Evolutionary conservation across 2,329 filamentous ascomycete genomes (phyloP), one percentile per base, ranked within the genome.

Genomic region (Phaeosphaeriaceae sp.): DNA sequence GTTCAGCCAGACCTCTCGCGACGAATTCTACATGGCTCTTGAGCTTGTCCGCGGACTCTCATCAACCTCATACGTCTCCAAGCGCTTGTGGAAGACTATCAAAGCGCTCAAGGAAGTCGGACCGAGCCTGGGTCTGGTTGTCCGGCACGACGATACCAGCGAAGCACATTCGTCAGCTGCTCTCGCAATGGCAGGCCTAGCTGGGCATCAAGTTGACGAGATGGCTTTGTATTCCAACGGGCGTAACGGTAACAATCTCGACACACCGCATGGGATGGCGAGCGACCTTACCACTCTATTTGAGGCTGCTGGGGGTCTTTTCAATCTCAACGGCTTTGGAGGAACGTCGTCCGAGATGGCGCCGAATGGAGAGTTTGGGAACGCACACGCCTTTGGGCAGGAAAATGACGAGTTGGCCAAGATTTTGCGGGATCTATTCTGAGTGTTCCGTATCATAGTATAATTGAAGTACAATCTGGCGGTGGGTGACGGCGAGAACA

Each of bases 21-120:
- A 91, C 47, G 91, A 94, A 75, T 94, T 94, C 71, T 92, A 93
- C 79, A 88, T 91, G 83, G 90, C 89, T 0, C 84, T 94, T 0
- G 89, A 92, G 54, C 81, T 94, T 2, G 86, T 94, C 42, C 89
- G 91, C 61, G 89, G 90, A 55, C 83, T 94, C 55, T 91, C 88
- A 3, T 86, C 86, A 28, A 88, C 89, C 68, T 91, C 88, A 24
- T 91, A 86, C 79, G 88, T 93, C 1, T 90, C 88, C 6, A 88
- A 91, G 66, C 84, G 91, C 1, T 79, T 94, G 1, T 94, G 91
- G 91, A 85, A 86, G 62, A 92, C 89, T 0, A 88, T 93, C 53
- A 84, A 85, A 46, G 87, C 88, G 0, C 83, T 94, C 40, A 91
- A 91, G 67, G 87, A 91, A 59, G 87, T 92, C 7, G 91, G 89